Percentiles rank a stretch among this genome's conserved stretches.
phyloP scores from a whole-genome alignment of 1,284 basidiomycete species.

The Cutaneotrichosporon sp. region DNA sequence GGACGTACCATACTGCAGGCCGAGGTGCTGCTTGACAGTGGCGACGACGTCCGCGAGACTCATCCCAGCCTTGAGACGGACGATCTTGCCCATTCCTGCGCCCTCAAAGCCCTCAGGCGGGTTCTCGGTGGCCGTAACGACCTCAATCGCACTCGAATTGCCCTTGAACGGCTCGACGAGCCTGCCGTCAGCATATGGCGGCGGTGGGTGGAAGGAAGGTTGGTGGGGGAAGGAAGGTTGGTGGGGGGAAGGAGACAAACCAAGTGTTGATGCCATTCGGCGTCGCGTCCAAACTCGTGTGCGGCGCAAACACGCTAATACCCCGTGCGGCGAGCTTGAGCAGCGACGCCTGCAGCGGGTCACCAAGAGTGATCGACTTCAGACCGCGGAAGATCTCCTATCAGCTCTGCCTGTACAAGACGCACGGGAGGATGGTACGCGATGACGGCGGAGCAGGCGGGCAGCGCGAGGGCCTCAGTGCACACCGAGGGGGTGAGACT shows the following conservation, averaged over 20 bases:
- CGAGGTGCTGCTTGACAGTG: slow-evolving; percentile 69
- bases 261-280: slow-evolving; percentile 81
- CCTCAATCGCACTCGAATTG: slow-evolving; percentile 25
- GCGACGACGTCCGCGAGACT: slow-evolving; percentile 60
- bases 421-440: slow-evolving; percentile 76
- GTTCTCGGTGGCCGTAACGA: slow-evolving; percentile 27
- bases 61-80: slow-evolving; percentile 56
- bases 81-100: slow-evolving; percentile 67
- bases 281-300: slow-evolving; percentile 79
- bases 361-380: slow-evolving; percentile 71
- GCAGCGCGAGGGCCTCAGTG: slow-evolving; percentile 67
- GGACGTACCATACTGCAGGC: slow-evolving; percentile 63
- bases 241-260: slow-evolving; percentile 53
- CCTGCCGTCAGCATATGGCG: slow-evolving; percentile 25
- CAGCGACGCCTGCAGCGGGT: slow-evolving; percentile 75
- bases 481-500: slow-evolving; percentile 77
- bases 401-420: slow-evolving; percentile 7
- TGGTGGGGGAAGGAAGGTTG: no score
- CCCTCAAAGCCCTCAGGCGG: slow-evolving; percentile 50
- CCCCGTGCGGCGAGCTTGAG: slow-evolving; percentile 75
- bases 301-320: slow-evolving; percentile 82
- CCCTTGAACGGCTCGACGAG: slow-evolving; percentile 44
- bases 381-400: slow-evolving; percentile 72
- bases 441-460: slow-evolving; percentile 65
- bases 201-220: no score